Conservation (phyloP, 164 flowering plant species). For the Tinospora cordifolia region DNA sequence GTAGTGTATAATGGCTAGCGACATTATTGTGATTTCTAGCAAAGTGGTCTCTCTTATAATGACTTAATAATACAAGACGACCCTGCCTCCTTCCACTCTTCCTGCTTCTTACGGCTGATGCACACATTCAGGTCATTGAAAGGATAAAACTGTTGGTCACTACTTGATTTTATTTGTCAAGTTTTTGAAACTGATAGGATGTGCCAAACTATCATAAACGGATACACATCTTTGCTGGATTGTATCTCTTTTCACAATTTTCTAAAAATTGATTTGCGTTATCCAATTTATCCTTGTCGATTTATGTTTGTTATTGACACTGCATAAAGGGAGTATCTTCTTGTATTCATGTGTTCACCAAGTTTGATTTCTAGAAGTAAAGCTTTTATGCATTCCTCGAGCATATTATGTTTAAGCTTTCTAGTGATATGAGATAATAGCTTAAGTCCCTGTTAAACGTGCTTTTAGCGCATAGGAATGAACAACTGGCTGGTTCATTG, state of each 20-base stretch:
- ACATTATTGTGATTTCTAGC: neutral
- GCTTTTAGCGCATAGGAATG: constrained; percentile 84
- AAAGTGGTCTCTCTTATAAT: neutral
- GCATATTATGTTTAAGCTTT: neutral
- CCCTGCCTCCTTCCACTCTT: neutral
- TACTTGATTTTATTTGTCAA: neutral
- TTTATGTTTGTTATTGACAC: neutral
- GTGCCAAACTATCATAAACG: neutral
- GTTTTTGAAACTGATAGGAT: neutral
- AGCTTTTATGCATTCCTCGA: too few relatives aligned
- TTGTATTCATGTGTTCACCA: neutral
- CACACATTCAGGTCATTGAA: neutral
- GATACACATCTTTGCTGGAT: neutral
- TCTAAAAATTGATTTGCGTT: neutral
- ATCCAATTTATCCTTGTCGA: neutral
- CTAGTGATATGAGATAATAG: neutral
- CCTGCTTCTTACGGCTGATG: neutral
- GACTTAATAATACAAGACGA: neutral
- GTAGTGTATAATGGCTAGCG: neutral
- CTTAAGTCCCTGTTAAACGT: constrained; percentile 7
- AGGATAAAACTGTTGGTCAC: neutral
- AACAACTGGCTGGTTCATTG: constrained; percentile 49
- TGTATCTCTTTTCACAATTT: neutral
- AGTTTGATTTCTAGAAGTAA: neutral
- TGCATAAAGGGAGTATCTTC: neutral